Evolutionary conservation across 768 basidiomycete species (phyloP).

Genomic region (Rhizopogon rudus): DNA sequence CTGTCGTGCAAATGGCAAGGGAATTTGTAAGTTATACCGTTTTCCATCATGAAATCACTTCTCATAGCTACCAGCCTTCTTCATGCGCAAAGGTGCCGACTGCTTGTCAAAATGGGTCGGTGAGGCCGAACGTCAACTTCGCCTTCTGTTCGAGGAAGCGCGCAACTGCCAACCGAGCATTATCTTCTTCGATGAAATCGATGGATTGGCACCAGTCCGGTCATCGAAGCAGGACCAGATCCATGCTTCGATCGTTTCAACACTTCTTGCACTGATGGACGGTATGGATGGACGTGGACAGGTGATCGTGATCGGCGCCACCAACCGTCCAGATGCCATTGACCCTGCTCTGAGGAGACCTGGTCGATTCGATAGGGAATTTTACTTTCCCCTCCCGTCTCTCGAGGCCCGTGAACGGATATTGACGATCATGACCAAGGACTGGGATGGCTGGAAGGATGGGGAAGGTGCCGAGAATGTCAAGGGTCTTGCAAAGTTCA

Average conservation of each 20-base stretch:
- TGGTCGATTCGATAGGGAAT: conserved; percentile 81
- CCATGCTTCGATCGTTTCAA: conserved; percentile 96
- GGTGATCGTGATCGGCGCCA: conserved; percentile 96
- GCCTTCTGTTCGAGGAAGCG: conserved; percentile 95
- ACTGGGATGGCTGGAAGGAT: conserved; percentile 76
- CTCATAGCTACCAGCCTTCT: conserved; percentile 65
- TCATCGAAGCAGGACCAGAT: conserved; percentile 99
- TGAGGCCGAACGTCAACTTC: conserved; percentile 93
- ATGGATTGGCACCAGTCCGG: conserved; percentile 95
- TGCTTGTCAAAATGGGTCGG: conserved; percentile 99
- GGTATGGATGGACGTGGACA: conserved; percentile 99
- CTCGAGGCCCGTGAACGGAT: conserved; percentile 85
- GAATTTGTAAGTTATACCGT: conserved; percentile 67
- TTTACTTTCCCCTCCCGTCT: conserved; percentile 92
- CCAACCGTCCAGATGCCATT: conserved; percentile 96
- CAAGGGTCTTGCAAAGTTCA: conserved; percentile 76
- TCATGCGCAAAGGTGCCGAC: conserved; percentile 99
- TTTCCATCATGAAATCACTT: not conserved
- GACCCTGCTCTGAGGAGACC: conserved; percentile 85
- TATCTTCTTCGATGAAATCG: conserved; percentile 99
- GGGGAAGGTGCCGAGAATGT: conserved; percentile 42
- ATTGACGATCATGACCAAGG: conserved; percentile 81
- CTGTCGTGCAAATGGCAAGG: conserved; percentile 79
- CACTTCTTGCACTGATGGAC: conserved; percentile 95
- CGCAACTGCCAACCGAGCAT: conserved; percentile 89